These are phyloP conservation scores for Aegilops longissima DNA, from an alignment of 176 grass and related monocot species.

Conservation along the genomic window DNA sequence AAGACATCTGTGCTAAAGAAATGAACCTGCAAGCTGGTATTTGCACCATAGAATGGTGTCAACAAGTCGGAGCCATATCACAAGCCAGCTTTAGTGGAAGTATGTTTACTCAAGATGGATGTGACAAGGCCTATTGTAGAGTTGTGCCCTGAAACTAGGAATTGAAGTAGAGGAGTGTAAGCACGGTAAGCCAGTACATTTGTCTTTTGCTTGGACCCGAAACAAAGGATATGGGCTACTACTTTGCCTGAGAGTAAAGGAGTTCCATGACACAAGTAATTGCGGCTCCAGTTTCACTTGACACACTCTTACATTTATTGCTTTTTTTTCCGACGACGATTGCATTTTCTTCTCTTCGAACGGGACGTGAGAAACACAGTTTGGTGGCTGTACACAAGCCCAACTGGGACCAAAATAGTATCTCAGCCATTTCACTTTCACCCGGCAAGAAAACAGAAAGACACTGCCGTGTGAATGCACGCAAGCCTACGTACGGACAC, in stretches of 20 bases:
- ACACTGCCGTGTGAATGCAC: background rate
- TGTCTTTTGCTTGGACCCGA: slow-evolving; percentile 25
- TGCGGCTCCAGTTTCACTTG: background rate
- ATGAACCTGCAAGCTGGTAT: background rate
- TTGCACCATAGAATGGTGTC: background rate
- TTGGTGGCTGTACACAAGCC: background rate
- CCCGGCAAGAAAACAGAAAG: background rate
- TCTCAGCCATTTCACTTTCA: background rate
- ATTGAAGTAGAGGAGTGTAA: background rate
- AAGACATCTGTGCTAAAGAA: background rate
- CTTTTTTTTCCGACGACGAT: background rate
- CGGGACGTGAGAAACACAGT: background rate
- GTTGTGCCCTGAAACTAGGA: background rate
- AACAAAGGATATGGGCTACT: slow-evolving; percentile 20
- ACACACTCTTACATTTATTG: background rate
- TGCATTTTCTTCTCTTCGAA: background rate
- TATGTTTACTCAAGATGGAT: background rate
- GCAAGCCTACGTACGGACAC: background rate
- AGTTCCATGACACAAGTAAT: background rate
- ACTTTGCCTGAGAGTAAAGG: slow-evolving; percentile 21
- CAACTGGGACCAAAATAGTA: background rate
- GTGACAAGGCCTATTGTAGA: background rate
- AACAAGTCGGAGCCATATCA: background rate
- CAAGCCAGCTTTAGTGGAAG: background rate
- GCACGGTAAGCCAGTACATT: background rate